Evolutionary conservation across 2,329 filamentous ascomycete species (phyloP).

Genomic region (Colletotrichum nymphaeae): DNA sequence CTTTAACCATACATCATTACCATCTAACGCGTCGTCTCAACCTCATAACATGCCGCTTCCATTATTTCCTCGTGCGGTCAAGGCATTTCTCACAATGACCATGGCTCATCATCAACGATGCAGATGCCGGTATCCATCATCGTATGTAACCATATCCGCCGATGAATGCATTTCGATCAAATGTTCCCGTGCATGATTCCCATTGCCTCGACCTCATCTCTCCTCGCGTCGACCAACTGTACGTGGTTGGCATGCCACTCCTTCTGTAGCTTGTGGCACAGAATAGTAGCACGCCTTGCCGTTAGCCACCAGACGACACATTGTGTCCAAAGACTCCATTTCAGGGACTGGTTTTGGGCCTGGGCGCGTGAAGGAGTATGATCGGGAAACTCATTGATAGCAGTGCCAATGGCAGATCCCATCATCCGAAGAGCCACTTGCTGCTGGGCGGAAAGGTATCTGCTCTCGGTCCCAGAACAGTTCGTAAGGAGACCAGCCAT

Average conservation of each 20-base stretch:
- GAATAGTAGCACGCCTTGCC: not conserved
- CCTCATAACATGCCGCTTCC: not conserved
- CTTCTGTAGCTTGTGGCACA: not conserved
- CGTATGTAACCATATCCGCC: not conserved
- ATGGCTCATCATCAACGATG: not conserved
- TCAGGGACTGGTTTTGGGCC: too few relatives aligned
- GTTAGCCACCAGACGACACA: not conserved
- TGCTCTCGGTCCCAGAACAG: not conserved
- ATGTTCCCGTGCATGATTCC: not conserved
- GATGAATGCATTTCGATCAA: not conserved
- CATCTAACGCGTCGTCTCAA: not conserved
- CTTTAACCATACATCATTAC: not conserved
- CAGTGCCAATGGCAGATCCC: not conserved
- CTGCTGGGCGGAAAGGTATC: not conserved
- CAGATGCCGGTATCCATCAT: not conserved
- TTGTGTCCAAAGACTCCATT: not conserved
- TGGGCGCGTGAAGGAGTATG: not conserved
- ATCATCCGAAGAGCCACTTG: not conserved
- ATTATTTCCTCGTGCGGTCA: not conserved
- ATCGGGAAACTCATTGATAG: not conserved
- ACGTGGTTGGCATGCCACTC: not conserved
- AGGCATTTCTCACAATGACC: not conserved
- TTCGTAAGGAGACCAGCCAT: too few relatives aligned
- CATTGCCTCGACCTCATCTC: not conserved
- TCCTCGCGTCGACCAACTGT: not conserved